Base-by-base conservation (phyloP, 495 filamentous ascomycete genomes). In the Neurospora pannonica region DNA sequence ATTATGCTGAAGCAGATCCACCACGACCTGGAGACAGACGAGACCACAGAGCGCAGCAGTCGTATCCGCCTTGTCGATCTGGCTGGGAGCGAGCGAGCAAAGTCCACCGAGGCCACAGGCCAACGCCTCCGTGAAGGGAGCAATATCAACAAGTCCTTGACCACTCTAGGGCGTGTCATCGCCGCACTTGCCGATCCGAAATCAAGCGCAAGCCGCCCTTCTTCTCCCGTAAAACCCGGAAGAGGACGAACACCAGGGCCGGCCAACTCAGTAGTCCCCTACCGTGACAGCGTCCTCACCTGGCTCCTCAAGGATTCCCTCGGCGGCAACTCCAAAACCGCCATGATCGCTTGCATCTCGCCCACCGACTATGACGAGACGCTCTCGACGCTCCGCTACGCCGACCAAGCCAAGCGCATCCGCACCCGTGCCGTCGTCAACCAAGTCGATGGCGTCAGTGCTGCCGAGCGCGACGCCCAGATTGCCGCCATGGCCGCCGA, bases 81-180 rank as follows among this genome's bases (percentile, higher is more conserved):
- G 17, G 96, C 96, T 13, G 96, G 96, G 48, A 97, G 93, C 71
- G 96, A 99, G 82, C 90, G 96, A 71, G 96, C 97, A 43, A 98
- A 97, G 80, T 90, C 93, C 4, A 99, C 96, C 71, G 96, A 98
- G 84, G 96, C 96, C 4, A 98, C 94, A 1, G 96, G 96, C 43
- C 89, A 90, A 75, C 89, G 97, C 31, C 88, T 99, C 19, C 92
- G 94, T 72, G 96, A 99, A 83, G 96, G 96, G 36, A 94, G 92
- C 74, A 97, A 98, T 79, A 99, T 99, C 86, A 99, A 99, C 86
- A 97, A 98, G 81, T 98, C 96, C 9, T 88, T 99, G 17, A 97
- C 97, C 6, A 99, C 97, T 0, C 87, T 99, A 10, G 96, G 96
- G 4, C 91, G 96, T 62, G 96, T 99, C 70, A 99, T 99, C 81